Conservation (phyloP, 192 early-diverging fungal genomes). For the Linnemannia elongata region DNA sequence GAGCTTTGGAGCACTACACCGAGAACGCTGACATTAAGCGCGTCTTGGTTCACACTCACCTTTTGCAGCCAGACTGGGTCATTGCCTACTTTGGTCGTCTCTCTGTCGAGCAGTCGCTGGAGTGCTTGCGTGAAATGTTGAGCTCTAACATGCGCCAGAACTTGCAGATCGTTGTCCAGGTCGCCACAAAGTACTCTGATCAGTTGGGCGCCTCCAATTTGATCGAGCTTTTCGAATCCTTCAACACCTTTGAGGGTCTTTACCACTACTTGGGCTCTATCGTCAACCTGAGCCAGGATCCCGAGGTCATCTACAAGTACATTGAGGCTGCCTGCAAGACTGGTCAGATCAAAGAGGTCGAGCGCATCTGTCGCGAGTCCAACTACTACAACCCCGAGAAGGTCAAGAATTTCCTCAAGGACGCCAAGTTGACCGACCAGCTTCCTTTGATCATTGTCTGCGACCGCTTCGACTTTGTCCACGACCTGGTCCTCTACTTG, state of each 20-base stretch:
- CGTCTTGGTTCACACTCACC: constrained; percentile 89
- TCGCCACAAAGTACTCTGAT: constrained; percentile 97
- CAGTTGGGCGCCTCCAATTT: constrained; percentile 90
- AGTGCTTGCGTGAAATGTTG: constrained; percentile 95
- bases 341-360: constrained; percentile 97
- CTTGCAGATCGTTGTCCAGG: constrained; percentile 94
- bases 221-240: constrained; percentile 92
- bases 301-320: constrained; percentile 98
- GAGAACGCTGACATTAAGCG: constrained; percentile 98
- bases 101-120: constrained; percentile 97
- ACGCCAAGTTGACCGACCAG: constrained; percentile 95
- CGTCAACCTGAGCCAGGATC: constrained; percentile 95
- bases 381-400: constrained; percentile 97
- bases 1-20: constrained; percentile 96
- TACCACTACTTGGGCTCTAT: constrained; percentile 98
- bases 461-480: constrained; percentile 97
- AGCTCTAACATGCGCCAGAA: constrained; percentile 94
- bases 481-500: constrained; percentile 95
- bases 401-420: constrained; percentile 99
- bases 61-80: constrained; percentile 91
- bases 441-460: constrained; percentile 99
- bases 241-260: constrained; percentile 93
- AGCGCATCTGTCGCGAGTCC: constrained; percentile 96
- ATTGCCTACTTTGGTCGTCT: constrained; percentile 96
- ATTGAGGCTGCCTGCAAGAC: constrained; percentile 95